A percentile compares a stretch with the other conserved stretches of the same genome.
These are phyloP conservation scores for Raphanus sativus DNA, from an alignment of 345 rosid species.

Conservation along the genomic window DNA sequence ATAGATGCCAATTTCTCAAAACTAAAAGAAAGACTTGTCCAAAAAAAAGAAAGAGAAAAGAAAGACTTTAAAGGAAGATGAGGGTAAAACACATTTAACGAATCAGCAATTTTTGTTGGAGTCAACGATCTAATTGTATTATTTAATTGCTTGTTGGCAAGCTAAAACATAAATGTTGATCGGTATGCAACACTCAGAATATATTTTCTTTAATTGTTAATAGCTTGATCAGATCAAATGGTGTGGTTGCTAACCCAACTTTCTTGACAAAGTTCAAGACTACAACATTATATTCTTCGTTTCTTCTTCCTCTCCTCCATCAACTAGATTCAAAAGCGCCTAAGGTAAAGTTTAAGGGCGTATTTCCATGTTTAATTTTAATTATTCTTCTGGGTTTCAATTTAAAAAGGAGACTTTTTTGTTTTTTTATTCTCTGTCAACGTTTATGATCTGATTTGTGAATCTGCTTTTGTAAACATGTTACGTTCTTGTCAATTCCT, in stretches of 20 bases:
- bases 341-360: not conserved
- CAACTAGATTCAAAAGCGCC: too few species aligned
- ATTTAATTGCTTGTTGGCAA: not conserved
- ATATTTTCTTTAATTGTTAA: not conserved
- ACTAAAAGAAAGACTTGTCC: too few species aligned
- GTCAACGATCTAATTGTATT: not conserved
- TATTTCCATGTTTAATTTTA: too few species aligned
- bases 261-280: not conserved
- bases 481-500: not conserved
- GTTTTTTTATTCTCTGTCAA: not conserved
- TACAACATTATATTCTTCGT: not conserved
- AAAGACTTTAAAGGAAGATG: not conserved
- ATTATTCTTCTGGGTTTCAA: not conserved
- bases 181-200: not conserved
- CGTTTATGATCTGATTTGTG: not conserved
- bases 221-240: not conserved
- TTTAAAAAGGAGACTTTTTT: too few species aligned
- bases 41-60: too few species aligned
- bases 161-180: not conserved
- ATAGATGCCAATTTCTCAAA: too few species aligned
- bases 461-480: not conserved
- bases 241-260: not conserved
- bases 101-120: not conserved
- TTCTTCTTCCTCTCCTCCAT: not conserved
- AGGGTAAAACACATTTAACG: not conserved